Percentiles rank a stretch among this genome's conserved stretches.
Evolutionary conservation across 305 asterid species (phyloP).

Genomic region (Stenogyne calaminthoides): DNA sequence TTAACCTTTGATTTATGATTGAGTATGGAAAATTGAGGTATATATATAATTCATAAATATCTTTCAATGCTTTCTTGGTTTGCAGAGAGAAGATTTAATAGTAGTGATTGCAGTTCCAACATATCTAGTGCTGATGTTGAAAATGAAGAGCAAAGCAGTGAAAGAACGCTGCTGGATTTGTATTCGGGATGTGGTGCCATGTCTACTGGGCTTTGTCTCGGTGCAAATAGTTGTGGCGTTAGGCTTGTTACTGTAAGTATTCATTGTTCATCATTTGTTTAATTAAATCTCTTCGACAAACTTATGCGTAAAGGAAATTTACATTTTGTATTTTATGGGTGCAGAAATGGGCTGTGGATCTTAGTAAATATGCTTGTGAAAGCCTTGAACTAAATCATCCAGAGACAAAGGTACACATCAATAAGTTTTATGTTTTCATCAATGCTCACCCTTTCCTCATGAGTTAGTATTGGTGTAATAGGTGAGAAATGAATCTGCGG

Average conservation of each 20-base stretch:
- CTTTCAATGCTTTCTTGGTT: constrained; percentile 7
- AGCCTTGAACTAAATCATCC: constrained; percentile 67
- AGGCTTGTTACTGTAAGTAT: constrained; percentile 63
- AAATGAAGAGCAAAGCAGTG: constrained; percentile 23
- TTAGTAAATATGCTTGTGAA: constrained; percentile 56
- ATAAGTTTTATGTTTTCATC: background rate
- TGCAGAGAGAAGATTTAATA: constrained; percentile 38
- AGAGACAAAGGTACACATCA: constrained; percentile 53
- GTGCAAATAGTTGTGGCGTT: constrained; percentile 63
- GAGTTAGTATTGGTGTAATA: constrained; percentile 17
- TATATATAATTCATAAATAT: background rate
- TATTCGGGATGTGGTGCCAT: constrained; percentile 87
- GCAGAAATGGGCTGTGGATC: constrained; percentile 79
- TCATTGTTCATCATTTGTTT: background rate
- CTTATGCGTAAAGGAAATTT: background rate
- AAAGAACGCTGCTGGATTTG: constrained; percentile 54
- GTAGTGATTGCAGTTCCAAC: constrained; percentile 53
- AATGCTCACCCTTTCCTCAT: constrained; percentile 7
- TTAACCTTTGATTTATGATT: background rate
- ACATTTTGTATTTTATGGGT: background rate
- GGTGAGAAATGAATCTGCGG: constrained; percentile 72
- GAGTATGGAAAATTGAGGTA: background rate
- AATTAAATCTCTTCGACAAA: background rate
- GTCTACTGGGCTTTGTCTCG: constrained; percentile 79
- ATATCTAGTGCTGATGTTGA: constrained; percentile 44